Percentiles rank a stretch among this genome's conserved stretches.
phyloP scores from a whole-genome alignment of 345 rosid genomes.

The Atalantia buxifolia region DNA sequence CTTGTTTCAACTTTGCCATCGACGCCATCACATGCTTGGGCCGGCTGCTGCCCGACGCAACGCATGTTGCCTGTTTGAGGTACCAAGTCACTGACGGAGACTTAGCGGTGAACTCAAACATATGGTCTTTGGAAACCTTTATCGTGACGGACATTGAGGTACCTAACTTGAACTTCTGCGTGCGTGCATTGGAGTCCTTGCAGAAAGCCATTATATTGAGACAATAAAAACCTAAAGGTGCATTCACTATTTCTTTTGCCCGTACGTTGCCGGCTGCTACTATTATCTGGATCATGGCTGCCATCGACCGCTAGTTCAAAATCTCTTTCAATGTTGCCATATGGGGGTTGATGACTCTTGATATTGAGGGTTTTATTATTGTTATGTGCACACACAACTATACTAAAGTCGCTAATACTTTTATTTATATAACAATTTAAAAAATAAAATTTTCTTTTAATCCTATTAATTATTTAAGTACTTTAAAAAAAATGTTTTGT shows the following conservation, averaged over 20 bases:
- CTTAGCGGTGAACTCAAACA: conserved; percentile 81
- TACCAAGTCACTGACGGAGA: conserved; percentile 83
- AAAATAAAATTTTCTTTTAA: too few species aligned
- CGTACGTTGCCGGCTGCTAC: conserved; percentile 76
- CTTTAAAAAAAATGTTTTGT: too few species aligned
- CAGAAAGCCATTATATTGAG: conserved; percentile 74
- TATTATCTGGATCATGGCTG: conserved; percentile 73
- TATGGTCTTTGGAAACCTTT: conserved; percentile 82
- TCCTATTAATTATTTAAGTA: too few species aligned
- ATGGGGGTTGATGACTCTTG: neutral
- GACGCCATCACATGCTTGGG: too few species aligned
- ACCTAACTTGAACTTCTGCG: conserved; percentile 85
- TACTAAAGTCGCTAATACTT: too few species aligned
- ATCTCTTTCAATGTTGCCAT: conserved; percentile 56
- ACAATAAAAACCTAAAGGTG: conserved; percentile 76
- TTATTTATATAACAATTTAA: too few species aligned
- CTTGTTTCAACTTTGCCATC: conserved; percentile 55
- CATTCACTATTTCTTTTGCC: conserved; percentile 70
- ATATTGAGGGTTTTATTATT: too few species aligned
- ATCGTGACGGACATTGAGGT: conserved; percentile 84
- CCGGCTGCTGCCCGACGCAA: conserved; percentile 54
- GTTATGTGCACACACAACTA: too few species aligned
- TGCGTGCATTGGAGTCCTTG: conserved; percentile 93
- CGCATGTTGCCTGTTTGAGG: conserved; percentile 82
- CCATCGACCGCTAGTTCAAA: conserved; percentile 57